These are phyloP conservation scores for Sicyos edulis DNA, from an alignment of 306 rosid species.

Conservation along the genomic window DNA sequence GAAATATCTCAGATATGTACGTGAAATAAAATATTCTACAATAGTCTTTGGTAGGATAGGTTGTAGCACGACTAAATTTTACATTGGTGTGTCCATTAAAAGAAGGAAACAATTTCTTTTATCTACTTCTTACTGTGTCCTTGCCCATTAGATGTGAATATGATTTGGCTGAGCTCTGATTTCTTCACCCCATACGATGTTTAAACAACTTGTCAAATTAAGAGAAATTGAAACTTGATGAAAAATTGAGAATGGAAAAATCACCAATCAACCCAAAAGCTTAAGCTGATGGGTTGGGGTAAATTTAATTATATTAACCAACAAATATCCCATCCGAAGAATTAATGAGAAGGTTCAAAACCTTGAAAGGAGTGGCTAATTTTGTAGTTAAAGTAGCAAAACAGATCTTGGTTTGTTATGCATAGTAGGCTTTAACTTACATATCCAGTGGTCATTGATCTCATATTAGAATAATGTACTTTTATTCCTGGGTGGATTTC, in stretches of 20 bases:
- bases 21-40: no score
- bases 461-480: not conserved
- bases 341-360: not conserved
- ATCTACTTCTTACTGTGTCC: no score
- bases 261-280: no score
- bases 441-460: slow-evolving; percentile 1
- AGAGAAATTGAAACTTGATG: not conserved
- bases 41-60: no score
- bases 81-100: no score
- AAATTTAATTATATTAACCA: no score
- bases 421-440: not conserved
- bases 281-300: no score
- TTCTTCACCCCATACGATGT: not conserved
- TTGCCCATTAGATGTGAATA: not conserved
- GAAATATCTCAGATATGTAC: no score
- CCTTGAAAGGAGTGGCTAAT: not conserved
- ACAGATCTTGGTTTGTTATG: not conserved
- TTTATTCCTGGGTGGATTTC: not conserved
- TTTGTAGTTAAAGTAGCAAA: not conserved
- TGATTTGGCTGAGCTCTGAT: not conserved
- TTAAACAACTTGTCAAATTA: not conserved
- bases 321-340: not conserved
- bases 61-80: no score
- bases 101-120: no score
- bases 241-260: not conserved